These are phyloP conservation scores for Hyaloscypha bicolor DNA, from an alignment of 495 filamentous ascomycete species.

Conservation along the genomic window DNA sequence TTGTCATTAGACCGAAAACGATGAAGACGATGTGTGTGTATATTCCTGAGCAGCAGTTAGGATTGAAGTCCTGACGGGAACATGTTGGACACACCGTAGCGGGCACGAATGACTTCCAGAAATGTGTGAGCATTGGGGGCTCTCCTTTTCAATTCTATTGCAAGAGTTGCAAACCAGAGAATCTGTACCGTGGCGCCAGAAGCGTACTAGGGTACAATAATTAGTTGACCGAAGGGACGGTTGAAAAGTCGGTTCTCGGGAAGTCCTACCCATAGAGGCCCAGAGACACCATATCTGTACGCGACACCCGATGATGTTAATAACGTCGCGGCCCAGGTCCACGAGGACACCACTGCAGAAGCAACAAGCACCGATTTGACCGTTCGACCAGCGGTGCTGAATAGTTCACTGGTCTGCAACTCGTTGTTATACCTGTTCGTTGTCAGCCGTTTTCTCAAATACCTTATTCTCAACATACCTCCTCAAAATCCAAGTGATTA, in stretches of 20 bases:
- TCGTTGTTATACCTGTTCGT: background rate
- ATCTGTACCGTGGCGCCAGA: background rate
- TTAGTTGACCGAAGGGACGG: slow-evolving; percentile 9
- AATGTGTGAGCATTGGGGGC: slow-evolving; percentile 49
- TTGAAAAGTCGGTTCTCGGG: too few species aligned
- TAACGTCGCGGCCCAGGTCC: background rate
- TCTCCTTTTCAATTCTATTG: slow-evolving; percentile 38
- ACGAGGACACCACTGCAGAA: background rate
- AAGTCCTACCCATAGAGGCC: slow-evolving; percentile 10
- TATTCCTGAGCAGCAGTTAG: too few species aligned
- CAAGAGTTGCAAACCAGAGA: background rate
- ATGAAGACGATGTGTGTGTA: slow-evolving; percentile 41
- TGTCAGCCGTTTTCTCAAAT: background rate
- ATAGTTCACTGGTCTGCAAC: background rate
- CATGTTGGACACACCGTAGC: too few species aligned
- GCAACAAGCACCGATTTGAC: too few species aligned
- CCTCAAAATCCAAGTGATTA: background rate
- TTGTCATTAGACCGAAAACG: background rate
- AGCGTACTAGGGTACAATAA: background rate
- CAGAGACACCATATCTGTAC: slow-evolving; percentile 9
- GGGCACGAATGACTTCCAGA: slow-evolving; percentile 43
- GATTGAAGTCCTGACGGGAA: too few species aligned
- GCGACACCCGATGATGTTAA: background rate
- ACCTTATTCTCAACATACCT: background rate
- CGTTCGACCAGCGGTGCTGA: background rate